Conservation (phyloP, 805 yeast species). For the Kurtzmaniella fragi region DNA sequence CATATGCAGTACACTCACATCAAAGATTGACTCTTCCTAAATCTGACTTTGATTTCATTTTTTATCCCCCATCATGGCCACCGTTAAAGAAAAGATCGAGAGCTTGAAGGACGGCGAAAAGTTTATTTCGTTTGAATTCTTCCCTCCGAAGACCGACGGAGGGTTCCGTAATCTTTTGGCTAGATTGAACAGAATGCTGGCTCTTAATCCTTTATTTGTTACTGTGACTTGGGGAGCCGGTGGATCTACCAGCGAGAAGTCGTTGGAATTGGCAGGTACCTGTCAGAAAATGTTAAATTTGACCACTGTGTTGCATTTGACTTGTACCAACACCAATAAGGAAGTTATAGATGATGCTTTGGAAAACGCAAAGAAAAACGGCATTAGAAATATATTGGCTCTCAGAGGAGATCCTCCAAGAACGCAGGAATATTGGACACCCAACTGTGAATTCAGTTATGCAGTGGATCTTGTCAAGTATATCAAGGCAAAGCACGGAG, state of each 20-base stretch:
- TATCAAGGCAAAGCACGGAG: slow-evolving; percentile 65
- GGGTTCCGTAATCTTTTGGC: slow-evolving; percentile 83
- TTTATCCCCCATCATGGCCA: slow-evolving; percentile 14
- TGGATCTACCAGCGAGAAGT: slow-evolving; percentile 85
- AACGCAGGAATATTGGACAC: slow-evolving; percentile 58
- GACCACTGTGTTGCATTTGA: slow-evolving; percentile 91
- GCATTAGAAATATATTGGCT: slow-evolving; percentile 85
- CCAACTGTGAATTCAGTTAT: slow-evolving; percentile 55
- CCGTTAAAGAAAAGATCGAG: slow-evolving; percentile 49
- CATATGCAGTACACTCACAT: no score
- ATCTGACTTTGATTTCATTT: neutral
- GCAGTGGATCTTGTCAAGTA: slow-evolving; percentile 87
- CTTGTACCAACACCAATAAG: slow-evolving; percentile 90
- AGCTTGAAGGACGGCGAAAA: slow-evolving; percentile 46
- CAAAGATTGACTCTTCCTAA: no score
- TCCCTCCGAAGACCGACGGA: slow-evolving; percentile 93
- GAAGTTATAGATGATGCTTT: slow-evolving; percentile 77
- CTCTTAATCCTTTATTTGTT: slow-evolving; percentile 81
- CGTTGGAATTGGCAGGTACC: slow-evolving; percentile 74
- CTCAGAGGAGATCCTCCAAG: slow-evolving; percentile 95
- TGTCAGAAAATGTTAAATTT: slow-evolving; percentile 71
- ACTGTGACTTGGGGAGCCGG: slow-evolving; percentile 99
- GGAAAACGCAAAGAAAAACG: slow-evolving; percentile 61
- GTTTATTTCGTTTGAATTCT: slow-evolving; percentile 86
- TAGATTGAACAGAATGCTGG: slow-evolving; percentile 84